These are phyloP conservation scores for Rhododendron griersonianum DNA, from an alignment of 148 eudicot species.

Conservation along the genomic window DNA sequence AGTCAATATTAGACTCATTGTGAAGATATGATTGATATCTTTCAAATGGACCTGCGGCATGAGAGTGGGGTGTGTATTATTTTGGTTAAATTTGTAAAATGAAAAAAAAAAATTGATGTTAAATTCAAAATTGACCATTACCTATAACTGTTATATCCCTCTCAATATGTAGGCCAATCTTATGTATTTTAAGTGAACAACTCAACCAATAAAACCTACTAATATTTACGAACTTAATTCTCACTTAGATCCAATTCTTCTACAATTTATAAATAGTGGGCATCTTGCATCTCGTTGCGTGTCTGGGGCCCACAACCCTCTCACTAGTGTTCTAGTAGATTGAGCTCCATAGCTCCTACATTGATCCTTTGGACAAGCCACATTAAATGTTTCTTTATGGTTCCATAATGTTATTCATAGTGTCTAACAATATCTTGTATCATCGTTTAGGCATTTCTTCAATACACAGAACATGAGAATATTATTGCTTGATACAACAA, in stretches of 20 bases:
- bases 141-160: no score
- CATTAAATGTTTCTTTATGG: background rate
- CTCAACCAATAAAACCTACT: background rate
- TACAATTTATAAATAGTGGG: no score
- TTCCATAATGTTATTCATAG: background rate
- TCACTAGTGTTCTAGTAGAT: background rate
- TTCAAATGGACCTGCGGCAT: background rate
- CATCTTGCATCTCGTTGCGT: no score
- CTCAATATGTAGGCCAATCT: background rate
- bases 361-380: background rate
- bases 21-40: no score
- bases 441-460: background rate
- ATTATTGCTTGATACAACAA: background rate
- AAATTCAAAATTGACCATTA: background rate
- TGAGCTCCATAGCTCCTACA: background rate
- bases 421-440: background rate
- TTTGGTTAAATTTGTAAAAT: background rate
- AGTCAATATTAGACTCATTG: no score
- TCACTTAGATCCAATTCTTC: background rate
- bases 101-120: background rate
- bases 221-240: background rate
- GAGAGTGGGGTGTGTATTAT: background rate
- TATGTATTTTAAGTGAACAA: background rate
- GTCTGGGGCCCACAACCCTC: no score
- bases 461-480: background rate